phyloP scores from a whole-genome alignment of 352 stramenopile species.

The Phytophthora rubi region DNA sequence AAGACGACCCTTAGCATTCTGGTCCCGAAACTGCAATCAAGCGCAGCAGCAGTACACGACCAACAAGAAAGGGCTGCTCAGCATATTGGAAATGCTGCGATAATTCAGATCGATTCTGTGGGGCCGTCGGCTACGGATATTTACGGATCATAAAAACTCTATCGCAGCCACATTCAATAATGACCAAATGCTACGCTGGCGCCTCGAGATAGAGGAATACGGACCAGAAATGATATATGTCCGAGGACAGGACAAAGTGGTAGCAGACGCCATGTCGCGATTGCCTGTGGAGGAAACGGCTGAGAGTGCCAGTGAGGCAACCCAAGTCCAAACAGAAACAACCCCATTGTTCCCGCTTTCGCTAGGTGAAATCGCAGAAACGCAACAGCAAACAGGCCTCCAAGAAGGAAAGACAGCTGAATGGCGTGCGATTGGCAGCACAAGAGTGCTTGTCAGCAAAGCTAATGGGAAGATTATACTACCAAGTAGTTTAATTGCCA shows the following conservation, averaged over 20 bases:
- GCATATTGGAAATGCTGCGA: constrained; percentile 8
- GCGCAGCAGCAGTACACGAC: constrained; percentile 4
- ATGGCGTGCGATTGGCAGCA: too few species aligned
- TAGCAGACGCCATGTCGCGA: background rate
- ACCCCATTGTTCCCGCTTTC: background rate
- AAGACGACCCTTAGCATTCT: background rate
- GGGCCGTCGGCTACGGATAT: background rate
- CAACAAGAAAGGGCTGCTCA: constrained; percentile 14
- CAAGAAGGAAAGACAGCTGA: too few species aligned
- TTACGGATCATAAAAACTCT: constrained; percentile 17
- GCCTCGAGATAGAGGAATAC: constrained; percentile 15
- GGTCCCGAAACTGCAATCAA: background rate
- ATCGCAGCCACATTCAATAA: background rate
- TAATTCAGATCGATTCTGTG: constrained; percentile 11
- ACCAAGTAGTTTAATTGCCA: too few species aligned
- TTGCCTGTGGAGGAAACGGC: background rate
- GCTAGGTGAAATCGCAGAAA: constrained; percentile 11
- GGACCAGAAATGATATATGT: constrained; percentile 3
- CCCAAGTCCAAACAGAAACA: too few species aligned
- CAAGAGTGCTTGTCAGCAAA: too few species aligned
- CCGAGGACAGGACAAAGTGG: background rate
- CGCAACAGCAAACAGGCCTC: too few species aligned
- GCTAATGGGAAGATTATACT: too few species aligned
- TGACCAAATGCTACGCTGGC: constrained; percentile 3
- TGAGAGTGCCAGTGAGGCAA: too few species aligned